Base-by-base conservation (phyloP, 176 grass and related monocot genomes). In the Aechmea fasciata region DNA sequence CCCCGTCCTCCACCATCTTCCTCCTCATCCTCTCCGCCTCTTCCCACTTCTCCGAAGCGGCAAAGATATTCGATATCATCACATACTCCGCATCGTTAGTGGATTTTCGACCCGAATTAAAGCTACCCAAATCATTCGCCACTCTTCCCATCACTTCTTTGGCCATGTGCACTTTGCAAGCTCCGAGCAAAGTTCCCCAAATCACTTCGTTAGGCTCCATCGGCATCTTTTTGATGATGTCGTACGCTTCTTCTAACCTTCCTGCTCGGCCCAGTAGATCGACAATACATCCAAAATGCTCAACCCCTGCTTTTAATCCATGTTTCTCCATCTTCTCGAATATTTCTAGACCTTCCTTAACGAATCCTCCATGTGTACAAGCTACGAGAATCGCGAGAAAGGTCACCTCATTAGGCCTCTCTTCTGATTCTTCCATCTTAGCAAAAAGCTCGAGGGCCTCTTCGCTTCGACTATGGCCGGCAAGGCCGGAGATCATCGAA, bases 231-330 rank as follows among this genome's bases (percentile, higher is more conserved):
- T 79, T 87, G 33, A 91, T 77, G 55, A 87, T 33, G 11, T 53
- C 69, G 15, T 87, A 84, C 14, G 81, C 78, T 74, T 87, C 88
- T 52, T 68, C 80, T 20, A 91, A 18, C 48, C 73, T 81, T 84
- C 81, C 88, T 68, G 84, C 79, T 52, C 88, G 71, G 15, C 84
- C 81, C 64, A 91, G 47, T 9, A 87, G 84, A 84, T 91, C 88
- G 3, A 91, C 72, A 29, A 91, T 51, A 28, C 72, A 85, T 11
- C 88, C 88, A 2, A 84, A 87, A 54, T 91, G 88, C 69, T 87
- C 69, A 33, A 87, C 72, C 19, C 75, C 69, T 3, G 76, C 81
- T 9, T 51, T 75, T 71, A 87, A 63, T 65, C 88, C 84, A 51
- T 84, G 73, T 1, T 57, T 49, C 50, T 81, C 48, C 11, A 91